Conservation (phyloP, 23 red algal genomes). For the Gracilaria domingensis region DNA sequence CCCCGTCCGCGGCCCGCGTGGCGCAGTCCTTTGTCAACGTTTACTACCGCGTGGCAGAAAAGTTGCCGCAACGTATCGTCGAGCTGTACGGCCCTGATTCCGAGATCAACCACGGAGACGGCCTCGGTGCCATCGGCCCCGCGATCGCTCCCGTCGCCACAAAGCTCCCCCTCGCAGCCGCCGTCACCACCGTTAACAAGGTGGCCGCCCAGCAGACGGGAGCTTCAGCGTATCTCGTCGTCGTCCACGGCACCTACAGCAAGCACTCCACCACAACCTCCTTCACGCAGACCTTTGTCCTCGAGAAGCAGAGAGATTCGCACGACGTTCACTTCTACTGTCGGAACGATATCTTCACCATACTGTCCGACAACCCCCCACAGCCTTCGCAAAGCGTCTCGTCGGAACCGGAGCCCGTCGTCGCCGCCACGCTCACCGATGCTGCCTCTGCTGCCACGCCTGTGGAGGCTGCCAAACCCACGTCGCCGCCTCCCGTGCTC, state of each 20-base stretch:
- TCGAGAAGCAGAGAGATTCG: constrained; percentile 37
- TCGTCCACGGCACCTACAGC: constrained; percentile 29
- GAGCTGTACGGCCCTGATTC: constrained; percentile 66
- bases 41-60: constrained; percentile 60
- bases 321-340: constrained; percentile 70
- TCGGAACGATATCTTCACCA: constrained; percentile 65
- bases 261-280: neutral
- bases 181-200: constrained; percentile 15
- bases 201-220: constrained; percentile 39
- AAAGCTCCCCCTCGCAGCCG: constrained; percentile 39
- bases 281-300: constrained; percentile 72
- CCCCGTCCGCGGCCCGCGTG: constrained; percentile 35
- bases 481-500: neutral
- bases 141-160: constrained; percentile 25
- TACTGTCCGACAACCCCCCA: neutral
- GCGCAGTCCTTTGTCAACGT: constrained; percentile 48
- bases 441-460: neutral
- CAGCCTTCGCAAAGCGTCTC: neutral
- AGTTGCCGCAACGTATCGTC: constrained; percentile 32
- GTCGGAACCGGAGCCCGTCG: neutral
- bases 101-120: constrained; percentile 56
- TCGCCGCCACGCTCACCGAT: neutral
- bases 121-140: constrained; percentile 25
- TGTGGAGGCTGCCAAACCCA: neutral
- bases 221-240: constrained; percentile 42